A percentile compares a stretch with the other conserved stretches of the same genome.
These are phyloP conservation scores for Ceratocystis variospora DNA, from an alignment of 2,329 filamentous ascomycete genomes.

Conservation along the genomic window DNA sequence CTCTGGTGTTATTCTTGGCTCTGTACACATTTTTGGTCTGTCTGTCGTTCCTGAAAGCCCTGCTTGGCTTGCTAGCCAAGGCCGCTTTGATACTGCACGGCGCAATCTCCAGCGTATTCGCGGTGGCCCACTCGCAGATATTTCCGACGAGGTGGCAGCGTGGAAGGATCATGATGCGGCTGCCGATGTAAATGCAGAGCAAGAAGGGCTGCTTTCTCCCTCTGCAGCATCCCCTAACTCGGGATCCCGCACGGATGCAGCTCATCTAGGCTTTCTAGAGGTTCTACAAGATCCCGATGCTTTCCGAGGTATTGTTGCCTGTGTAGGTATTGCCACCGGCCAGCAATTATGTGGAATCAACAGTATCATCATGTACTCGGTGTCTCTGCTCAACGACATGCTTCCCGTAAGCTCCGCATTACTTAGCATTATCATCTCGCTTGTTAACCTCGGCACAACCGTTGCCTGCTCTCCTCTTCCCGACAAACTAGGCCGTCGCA, in stretches of 20 bases:
- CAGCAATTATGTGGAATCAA: slow-evolving; percentile 94
- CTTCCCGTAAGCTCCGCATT: slow-evolving; percentile 69
- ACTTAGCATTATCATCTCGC: slow-evolving; percentile 75
- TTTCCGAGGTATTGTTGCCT: slow-evolving; percentile 62
- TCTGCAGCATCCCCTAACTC: slow-evolving; percentile 11
- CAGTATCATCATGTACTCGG: slow-evolving; percentile 97
- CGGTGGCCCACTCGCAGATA: slow-evolving; percentile 54
- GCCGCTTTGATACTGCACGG: slow-evolving; percentile 46
- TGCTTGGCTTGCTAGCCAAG: slow-evolving; percentile 65
- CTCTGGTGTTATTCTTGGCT: slow-evolving; percentile 54
- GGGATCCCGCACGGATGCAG: slow-evolving; percentile 19
- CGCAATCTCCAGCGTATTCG: slow-evolving; percentile 61
- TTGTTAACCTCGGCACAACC: slow-evolving; percentile 75
- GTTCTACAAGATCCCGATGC: slow-evolving; percentile 55
- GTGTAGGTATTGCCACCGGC: slow-evolving; percentile 79
- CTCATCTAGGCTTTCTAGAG: slow-evolving; percentile 46
- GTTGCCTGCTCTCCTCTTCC: slow-evolving; percentile 68
- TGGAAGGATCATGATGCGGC: slow-evolving; percentile 33
- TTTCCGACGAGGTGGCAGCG: slow-evolving; percentile 56
- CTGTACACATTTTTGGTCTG: slow-evolving; percentile 55
- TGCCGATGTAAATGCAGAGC: slow-evolving; percentile 41
- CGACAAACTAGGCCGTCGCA: slow-evolving; percentile 77
- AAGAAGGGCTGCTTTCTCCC: slow-evolving; percentile 51
- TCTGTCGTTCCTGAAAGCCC: slow-evolving; percentile 74
- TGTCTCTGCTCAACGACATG: slow-evolving; percentile 69